Conservation (phyloP, 2,329 filamentous ascomycete species). For the Diplocarpon mali region DNA sequence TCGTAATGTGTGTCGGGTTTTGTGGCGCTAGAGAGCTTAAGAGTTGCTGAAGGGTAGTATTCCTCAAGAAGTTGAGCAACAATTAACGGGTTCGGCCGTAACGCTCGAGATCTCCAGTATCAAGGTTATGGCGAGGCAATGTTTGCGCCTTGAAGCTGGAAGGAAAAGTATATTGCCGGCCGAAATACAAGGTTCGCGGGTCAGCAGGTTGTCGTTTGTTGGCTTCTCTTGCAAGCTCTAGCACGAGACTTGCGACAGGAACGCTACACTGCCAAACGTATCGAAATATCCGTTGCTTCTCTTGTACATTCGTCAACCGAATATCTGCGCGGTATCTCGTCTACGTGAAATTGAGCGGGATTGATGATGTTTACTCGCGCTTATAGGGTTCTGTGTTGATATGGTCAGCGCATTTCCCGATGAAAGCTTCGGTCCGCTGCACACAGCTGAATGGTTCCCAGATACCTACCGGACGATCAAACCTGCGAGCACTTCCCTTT, state of each 20-base stretch:
- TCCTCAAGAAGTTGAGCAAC: no score
- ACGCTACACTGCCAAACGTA: constrained; percentile 1
- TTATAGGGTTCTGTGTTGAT: constrained; percentile 8
- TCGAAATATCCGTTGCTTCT: not conserved
- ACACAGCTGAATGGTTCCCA: not conserved
- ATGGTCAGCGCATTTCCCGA: constrained; percentile 8
- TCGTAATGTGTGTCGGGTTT: not conserved
- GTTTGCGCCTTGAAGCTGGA: no score
- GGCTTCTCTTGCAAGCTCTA: constrained; percentile 2
- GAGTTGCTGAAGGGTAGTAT: no score
- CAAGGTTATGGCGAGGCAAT: no score
- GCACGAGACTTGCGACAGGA: not conserved
- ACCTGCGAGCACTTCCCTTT: not conserved
- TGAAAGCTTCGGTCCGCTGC: not conserved
- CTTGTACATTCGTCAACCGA: not conserved
- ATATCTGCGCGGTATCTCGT: not conserved
- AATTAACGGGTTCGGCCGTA: no score
- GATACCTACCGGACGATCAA: not conserved
- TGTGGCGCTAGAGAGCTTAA: no score
- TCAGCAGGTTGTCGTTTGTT: not conserved
- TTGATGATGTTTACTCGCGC: constrained; percentile 5
- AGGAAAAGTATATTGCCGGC: not conserved
- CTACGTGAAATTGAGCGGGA: not conserved
- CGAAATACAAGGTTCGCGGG: not conserved
- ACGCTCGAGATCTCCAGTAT: no score